Evolutionary conservation across 352 stramenopile species (phyloP), one percentile per base, ranked within the genome.

Genomic region (Phytopythium litorale): DNA sequence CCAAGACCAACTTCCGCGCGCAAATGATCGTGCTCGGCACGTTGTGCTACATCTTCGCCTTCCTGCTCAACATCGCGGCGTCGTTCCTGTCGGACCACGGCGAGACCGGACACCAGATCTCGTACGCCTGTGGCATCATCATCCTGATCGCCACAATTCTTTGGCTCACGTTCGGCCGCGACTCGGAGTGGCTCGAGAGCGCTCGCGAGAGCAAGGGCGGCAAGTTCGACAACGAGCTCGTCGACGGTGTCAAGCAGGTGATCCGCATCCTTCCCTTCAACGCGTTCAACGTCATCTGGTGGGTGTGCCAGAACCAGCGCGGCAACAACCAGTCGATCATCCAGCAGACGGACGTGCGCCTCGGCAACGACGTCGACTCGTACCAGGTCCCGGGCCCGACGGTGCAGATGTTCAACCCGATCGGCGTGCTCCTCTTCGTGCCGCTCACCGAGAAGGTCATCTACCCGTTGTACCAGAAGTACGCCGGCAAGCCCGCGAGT

Each of bases 301-400:
- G 77, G 38, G 70, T 72, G 15, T 72, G 69, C 42, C 75, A 88
- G 55, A 75, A 88, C 66, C 76, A 88, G 64, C 68, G 68, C 4
- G 78, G 67, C 64, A 86, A 88, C 68, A 82, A 82, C 63, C 76
- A 88, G 63, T 70, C 73, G 15, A 88, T 88, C 63, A 68, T 77
- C 6, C 76, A 88, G 61, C 76, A 88, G 58, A 76, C 67, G 21
- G 78, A 88, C 60, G 56, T 81, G 59, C 76, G 78, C 49, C 66
- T 73, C 42, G 68, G 56, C 42, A 66, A 57, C 61, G 55, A 53
- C 13, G 54, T 58, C 18, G 50, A 72, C 35, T 66, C 71, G 51
- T 73, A 50, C 21, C 77, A 87, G 64, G 66, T 84, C 13, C 66
- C 72, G n/a, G 74, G 73, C 16, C 70, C 77, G 15, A 75, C 70